These are phyloP conservation scores for Polymyxa betae DNA, from an alignment of 208 protist species.

Conservation along the genomic window DNA sequence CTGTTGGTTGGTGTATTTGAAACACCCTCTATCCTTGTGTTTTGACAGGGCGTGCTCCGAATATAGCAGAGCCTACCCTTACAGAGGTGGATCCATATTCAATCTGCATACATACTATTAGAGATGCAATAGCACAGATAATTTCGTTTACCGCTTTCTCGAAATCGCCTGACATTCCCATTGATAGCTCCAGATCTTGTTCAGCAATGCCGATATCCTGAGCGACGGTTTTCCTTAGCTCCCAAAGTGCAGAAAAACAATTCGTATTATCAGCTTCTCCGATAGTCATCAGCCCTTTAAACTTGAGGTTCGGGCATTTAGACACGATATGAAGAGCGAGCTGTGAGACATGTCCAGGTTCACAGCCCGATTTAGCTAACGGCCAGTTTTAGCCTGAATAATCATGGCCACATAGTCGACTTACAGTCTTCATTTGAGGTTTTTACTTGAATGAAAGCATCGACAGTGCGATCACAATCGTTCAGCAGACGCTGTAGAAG, in stretches of 20 bases:
- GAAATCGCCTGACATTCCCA: conserved; percentile 46
- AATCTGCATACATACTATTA: neutral
- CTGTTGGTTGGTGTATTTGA: no score
- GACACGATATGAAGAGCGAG: neutral
- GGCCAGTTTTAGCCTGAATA: neutral
- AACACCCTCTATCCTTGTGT: no score
- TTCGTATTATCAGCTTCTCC: neutral
- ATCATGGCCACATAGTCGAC: neutral
- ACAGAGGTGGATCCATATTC: neutral
- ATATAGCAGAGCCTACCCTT: neutral
- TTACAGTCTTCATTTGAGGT: conserved; percentile 19
- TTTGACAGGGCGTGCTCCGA: no score
- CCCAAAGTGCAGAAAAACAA: neutral
- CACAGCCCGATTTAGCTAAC: neutral
- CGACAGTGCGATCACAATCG: neutral
- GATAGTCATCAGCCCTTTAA: conserved; percentile 22
- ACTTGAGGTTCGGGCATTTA: neutral
- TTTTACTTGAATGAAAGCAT: conserved; percentile 44
- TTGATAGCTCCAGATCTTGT: neutral
- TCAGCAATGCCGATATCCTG: neutral
- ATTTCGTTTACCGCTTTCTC: neutral
- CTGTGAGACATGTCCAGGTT: neutral
- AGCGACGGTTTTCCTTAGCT: neutral
- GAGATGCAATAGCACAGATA: neutral
- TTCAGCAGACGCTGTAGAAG: neutral